A percentile compares a stretch with the other conserved stretches of the same genome.
These are phyloP conservation scores for Rhizomucor miehei DNA, from an alignment of 371 early-diverging fungal genomes.

Conservation along the genomic window DNA sequence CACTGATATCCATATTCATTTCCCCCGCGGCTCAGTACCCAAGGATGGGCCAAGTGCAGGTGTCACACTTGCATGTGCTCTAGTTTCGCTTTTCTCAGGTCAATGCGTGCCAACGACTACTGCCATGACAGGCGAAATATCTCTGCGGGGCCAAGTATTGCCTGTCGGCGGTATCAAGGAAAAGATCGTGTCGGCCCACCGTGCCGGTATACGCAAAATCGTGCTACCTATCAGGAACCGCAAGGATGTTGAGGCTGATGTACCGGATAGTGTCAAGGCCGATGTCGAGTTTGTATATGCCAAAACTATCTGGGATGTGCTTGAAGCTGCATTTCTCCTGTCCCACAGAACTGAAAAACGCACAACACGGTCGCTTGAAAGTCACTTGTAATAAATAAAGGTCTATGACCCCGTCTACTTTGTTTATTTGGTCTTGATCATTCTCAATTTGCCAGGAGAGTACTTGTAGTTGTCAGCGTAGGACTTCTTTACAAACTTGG, in stretches of 20 bases:
- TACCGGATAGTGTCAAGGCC: conserved; percentile 56
- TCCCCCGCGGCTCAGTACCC: conserved; percentile 78
- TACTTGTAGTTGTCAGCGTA: conserved; percentile 94
- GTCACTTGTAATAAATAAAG: conserved; percentile 3
- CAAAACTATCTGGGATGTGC: conserved; percentile 61
- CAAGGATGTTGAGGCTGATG: conserved; percentile 55
- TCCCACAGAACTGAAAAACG: too few species aligned
- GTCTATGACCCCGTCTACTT: too few species aligned
- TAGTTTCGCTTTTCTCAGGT: conserved; percentile 73
- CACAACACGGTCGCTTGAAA: neutral
- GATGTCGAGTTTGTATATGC: conserved; percentile 71
- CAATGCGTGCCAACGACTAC: conserved; percentile 49
- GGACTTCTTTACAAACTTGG: conserved; percentile 69
- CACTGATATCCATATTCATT: conserved; percentile 79
- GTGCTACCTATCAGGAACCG: conserved; percentile 54
- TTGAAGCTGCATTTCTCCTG: conserved; percentile 54
- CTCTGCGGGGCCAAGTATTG: conserved; percentile 75
- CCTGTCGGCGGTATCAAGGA: conserved; percentile 89
- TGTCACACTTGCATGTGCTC: conserved; percentile 71
- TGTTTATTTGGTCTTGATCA: conserved; percentile 82
- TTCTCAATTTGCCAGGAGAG: conserved; percentile 70
- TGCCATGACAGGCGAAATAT: conserved; percentile 87
- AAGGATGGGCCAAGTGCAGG: conserved; percentile 82
- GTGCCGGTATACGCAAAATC: conserved; percentile 65
- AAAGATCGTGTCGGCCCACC: conserved; percentile 82